Conservation (phyloP, 148 eudicot genomes). For the Agrostemma githago region DNA sequence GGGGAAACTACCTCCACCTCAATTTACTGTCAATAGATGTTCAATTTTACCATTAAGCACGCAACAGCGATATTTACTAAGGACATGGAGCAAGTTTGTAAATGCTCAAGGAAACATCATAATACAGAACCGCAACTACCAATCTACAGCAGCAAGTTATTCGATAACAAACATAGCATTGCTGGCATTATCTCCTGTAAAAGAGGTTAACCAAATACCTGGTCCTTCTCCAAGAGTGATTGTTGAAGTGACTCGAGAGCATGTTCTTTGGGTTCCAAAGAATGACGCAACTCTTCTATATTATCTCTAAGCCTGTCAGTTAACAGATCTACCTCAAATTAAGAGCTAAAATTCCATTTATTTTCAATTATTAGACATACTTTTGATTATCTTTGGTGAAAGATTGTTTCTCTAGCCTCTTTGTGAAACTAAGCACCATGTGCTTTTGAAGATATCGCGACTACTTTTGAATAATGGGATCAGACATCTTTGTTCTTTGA, state of each 20-base stretch:
- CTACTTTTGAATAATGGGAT: not conserved
- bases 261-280: slow-evolving; percentile 82
- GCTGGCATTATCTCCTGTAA: not conserved
- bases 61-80: not conserved
- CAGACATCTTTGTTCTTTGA: not conserved
- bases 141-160: not conserved
- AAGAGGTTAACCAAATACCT: slow-evolving; percentile 41
- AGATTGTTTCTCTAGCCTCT: too few relatives aligned
- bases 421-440: too few relatives aligned
- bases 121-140: not conserved
- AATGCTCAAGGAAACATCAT: not conserved
- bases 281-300: slow-evolving; percentile 84
- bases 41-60: not conserved
- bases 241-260: slow-evolving; percentile 82
- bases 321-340: slow-evolving; percentile 15
- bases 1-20: not conserved
- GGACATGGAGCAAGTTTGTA: not conserved
- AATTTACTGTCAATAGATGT: not conserved
- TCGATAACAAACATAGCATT: not conserved
- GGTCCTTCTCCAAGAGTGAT: slow-evolving; percentile 78
- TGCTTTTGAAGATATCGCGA: not conserved
- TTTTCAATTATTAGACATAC: too few relatives aligned
- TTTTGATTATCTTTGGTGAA: too few relatives aligned
- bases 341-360: not conserved
- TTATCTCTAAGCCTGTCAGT: slow-evolving; percentile 78